Base-by-base conservation (phyloP, 495 filamentous ascomycete genomes). In the Penicillium flavigenum region DNA sequence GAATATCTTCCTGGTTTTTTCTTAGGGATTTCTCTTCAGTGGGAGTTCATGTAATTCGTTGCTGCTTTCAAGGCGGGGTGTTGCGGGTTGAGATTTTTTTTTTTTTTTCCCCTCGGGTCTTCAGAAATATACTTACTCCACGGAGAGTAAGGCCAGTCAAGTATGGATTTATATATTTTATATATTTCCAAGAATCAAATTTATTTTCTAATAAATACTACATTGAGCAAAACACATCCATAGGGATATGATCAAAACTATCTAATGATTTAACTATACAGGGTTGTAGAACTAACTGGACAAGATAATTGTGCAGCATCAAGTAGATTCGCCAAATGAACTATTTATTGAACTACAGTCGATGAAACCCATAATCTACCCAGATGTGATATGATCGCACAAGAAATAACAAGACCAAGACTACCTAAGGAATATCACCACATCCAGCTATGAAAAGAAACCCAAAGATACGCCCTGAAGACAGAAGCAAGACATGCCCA, bases 381-480 rank as follows among this genome's bases (percentile, higher is more conserved):
- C 31, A 29, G 52, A 50, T 45, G 8, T n/a, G 42, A 49, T 49
- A 59, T 42, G 27, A 46, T 41, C 42, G 51, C 39, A 24, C 17
- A 60, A 57, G 56, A 62, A 47, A 45, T 44, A 64, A 22, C 42
- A 51, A 64, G 14, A 31, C 57, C 54, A 58, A 52, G 26, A 27
- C 17, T 24, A 17, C 19, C 14, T 42, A 59, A 34, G 31, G 14
- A 36, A 65, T 22, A 31, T 26, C 44, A 63, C 5, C 41, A 5
- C 27, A 22, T 46, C 22, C 45, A 42, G 24, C 31, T 42, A 47
- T 51, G 24, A 59, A 46, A 34, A 50, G 32, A 34, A 65, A 57
- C 16, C 56, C 56, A 47, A 62, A 59, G 43, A 56, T 56, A 73
- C 70, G 70, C 70, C 63, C 56, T 59, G 54, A 26, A 62, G 48